Evolutionary conservation across 2,329 filamentous ascomycete species (phyloP).

Genomic region (Dothideomycetes sp.): DNA sequence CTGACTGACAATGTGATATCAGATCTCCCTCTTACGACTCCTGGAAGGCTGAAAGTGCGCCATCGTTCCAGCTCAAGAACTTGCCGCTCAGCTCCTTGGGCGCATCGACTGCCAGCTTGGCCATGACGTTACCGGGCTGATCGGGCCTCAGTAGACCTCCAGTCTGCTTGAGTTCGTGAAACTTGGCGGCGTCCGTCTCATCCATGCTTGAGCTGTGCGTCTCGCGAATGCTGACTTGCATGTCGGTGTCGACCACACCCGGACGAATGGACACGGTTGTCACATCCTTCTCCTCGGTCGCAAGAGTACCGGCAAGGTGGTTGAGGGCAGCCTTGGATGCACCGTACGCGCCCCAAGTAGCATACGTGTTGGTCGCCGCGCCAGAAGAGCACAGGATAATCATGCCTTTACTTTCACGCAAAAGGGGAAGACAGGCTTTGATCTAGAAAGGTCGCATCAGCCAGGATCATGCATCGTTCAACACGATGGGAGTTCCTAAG

Average conservation of each 20-base stretch:
- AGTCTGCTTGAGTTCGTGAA: conserved; percentile 56
- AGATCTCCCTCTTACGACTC: conserved; percentile 17
- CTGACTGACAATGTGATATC: conserved; percentile 3
- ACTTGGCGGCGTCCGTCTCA: conserved; percentile 48
- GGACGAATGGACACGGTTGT: conserved; percentile 63
- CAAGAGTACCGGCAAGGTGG: conserved; percentile 62
- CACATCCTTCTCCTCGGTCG: conserved; percentile 65
- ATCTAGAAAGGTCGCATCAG: conserved; percentile 36
- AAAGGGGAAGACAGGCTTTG: conserved; percentile 56
- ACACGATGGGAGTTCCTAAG: neutral
- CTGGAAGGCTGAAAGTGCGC: conserved; percentile 45
- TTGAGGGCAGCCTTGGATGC: conserved; percentile 76
- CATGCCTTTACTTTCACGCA: conserved; percentile 57
- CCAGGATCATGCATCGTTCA: neutral
- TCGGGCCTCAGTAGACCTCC: conserved; percentile 70
- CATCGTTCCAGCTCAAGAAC: conserved; percentile 52
- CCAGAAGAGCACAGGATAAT: conserved; percentile 75
- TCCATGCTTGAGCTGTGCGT: conserved; percentile 54
- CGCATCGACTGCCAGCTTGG: conserved; percentile 58
- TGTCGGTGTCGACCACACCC: conserved; percentile 76
- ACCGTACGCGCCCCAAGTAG: conserved; percentile 71
- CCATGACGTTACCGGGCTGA: conserved; percentile 77
- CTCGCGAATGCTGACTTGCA: conserved; percentile 76
- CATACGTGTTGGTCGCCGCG: conserved; percentile 55
- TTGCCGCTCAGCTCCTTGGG: conserved; percentile 61